phyloP scores from a whole-genome alignment of 2,329 filamentous ascomycete species.

The Sodiomyces alkalinus region DNA sequence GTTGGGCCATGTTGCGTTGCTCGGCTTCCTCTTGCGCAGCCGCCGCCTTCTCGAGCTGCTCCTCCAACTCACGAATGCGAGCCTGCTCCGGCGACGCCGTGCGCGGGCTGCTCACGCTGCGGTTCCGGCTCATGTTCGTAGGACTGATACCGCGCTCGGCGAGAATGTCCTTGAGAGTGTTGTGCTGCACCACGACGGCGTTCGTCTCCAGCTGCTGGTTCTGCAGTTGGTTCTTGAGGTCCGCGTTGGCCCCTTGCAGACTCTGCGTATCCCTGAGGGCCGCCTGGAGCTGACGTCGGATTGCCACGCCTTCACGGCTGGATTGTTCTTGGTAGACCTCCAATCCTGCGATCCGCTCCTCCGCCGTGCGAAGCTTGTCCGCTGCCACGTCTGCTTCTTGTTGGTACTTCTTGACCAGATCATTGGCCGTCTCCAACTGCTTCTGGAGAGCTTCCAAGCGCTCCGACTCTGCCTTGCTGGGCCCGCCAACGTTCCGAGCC shows the following conservation, averaged over 20 bases:
- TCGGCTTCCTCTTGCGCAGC: slow-evolving; percentile 80
- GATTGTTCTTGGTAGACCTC: slow-evolving; percentile 97
- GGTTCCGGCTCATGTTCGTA: slow-evolving; percentile 53
- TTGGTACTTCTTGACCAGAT: slow-evolving; percentile 75
- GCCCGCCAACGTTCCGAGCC: slow-evolving; percentile 32
- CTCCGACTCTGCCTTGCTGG: slow-evolving; percentile 39
- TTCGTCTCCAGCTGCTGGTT: slow-evolving; percentile 88
- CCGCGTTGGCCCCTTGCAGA: slow-evolving; percentile 66
- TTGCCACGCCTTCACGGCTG: slow-evolving; percentile 78
- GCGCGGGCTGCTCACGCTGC: slow-evolving; percentile 57
- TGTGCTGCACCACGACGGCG: slow-evolving; percentile 81
- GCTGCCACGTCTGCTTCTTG: slow-evolving; percentile 73
- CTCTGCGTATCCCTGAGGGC: slow-evolving; percentile 70
- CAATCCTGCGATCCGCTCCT: slow-evolving; percentile 90
- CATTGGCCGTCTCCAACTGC: slow-evolving; percentile 65
- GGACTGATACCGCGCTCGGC: slow-evolving; percentile 77
- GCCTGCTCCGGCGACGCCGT: slow-evolving; percentile 68
- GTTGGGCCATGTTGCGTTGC: slow-evolving; percentile 57
- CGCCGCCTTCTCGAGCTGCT: slow-evolving; percentile 63
- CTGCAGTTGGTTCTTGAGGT: slow-evolving; percentile 69
- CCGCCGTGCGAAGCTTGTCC: slow-evolving; percentile 79
- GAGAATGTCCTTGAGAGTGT: slow-evolving; percentile 83
- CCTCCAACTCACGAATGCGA: slow-evolving; percentile 72
- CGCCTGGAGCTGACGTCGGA: slow-evolving; percentile 78
- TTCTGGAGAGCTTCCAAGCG: slow-evolving; percentile 60